These are phyloP conservation scores for Nemania sp. DNA, from an alignment of 2,329 filamentous ascomycete species.

Conservation along the genomic window DNA sequence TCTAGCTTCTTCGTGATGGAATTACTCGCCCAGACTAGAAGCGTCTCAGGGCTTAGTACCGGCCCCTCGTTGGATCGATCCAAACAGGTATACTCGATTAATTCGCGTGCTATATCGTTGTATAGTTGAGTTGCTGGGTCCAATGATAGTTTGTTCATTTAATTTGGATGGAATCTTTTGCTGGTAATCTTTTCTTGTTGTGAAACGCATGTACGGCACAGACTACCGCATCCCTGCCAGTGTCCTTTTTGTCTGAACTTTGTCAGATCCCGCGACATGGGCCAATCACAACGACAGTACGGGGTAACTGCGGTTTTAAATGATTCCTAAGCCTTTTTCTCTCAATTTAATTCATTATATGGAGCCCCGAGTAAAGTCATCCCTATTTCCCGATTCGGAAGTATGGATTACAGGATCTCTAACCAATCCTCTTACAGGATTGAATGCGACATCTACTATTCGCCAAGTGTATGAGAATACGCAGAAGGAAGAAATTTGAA, in stretches of 20 bases:
- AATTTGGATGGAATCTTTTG: background rate
- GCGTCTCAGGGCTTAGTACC: too few species aligned
- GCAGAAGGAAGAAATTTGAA: background rate
- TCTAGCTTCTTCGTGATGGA: too few species aligned
- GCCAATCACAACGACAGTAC: background rate
- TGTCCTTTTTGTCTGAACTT: background rate
- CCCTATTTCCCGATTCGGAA: conserved; percentile 8
- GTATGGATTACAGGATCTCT: background rate
- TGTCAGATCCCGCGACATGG: background rate
- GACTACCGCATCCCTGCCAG: background rate
- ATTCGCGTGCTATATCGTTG: too few species aligned
- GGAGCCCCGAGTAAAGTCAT: background rate
- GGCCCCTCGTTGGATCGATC: too few species aligned
- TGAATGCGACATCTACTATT: background rate
- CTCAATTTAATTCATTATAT: conserved; percentile 4
- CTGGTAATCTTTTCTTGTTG: background rate
- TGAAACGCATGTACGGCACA: background rate
- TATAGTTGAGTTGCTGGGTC: background rate
- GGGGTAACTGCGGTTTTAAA: background rate
- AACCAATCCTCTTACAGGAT: background rate
- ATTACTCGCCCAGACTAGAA: too few species aligned
- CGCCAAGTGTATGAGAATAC: background rate
- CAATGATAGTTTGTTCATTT: background rate
- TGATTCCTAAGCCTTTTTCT: background rate
- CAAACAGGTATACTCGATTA: too few species aligned